Base-by-base conservation (phyloP, 1,139 yeast genomes). In the Pichia sp. region DNA sequence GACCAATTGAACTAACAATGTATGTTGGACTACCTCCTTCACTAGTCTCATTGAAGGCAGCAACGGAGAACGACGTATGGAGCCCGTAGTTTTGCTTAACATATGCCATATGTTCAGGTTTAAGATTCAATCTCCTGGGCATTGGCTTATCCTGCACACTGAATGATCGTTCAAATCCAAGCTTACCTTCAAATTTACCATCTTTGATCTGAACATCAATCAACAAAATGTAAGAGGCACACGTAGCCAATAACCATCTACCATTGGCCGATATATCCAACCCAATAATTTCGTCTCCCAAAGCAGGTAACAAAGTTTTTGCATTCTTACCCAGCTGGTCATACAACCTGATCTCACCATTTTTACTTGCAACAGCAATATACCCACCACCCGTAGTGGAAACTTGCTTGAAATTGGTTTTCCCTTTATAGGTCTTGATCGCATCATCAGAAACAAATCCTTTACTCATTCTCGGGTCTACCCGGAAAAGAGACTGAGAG, bases 251-350 rank as follows among this genome's bases (percentile, higher is more conserved):
- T 46, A 90, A 64, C 88, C 92, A 90, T 64, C 81, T 76, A 55
- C 97, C 97, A 67, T 87, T 95, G 29, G 85, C 82, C 6, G 95
- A 83, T 1, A 81, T 82, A 57, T 87, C 92, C 31, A 88, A 64
- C 30, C 87, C 87, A 50, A 76, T 71, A 50, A 87, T 80, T 2
- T 83, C 74, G 61, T 88, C 95, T 16, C 96, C 96, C 54, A 90
- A 73, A 0, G 95, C 89, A 1, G 96, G 96, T 43, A 90, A 71
- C 24, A 80, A 76, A 0, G 93, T 84, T 71, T 85, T 88, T 1
- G 96, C 96, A 62, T 79, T 80, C 55, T 78, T 75, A 16, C 96
- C 96, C 14, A 89, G 65, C 58, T 79, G 74, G 69, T 89, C 89
- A 67, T 79, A 89, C 46, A 90, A 75, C 58, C 90, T 76, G 49